Percentiles rank a stretch among this genome's conserved stretches.
phyloP scores from a whole-genome alignment of 148 eudicot species.

The Rheum nobile region DNA sequence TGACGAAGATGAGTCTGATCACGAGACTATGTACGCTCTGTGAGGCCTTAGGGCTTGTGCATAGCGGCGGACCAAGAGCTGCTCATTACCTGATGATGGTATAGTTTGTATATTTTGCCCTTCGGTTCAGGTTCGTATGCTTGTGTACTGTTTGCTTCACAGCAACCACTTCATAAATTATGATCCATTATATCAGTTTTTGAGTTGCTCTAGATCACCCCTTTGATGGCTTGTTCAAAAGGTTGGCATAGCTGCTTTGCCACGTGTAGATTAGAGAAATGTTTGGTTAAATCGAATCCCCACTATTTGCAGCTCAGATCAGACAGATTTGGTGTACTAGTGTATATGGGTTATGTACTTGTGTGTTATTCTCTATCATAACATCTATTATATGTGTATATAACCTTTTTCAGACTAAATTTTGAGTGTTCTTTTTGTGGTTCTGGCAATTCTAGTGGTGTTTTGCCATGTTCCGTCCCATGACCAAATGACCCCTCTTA shows the following conservation, averaged over 20 bases:
- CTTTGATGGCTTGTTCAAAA: not conserved
- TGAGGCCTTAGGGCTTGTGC: slow-evolving; percentile 16
- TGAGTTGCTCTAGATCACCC: not conserved
- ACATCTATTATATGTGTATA: too few relatives aligned
- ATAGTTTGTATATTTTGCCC: not conserved
- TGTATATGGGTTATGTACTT: not conserved
- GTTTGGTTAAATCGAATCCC: not conserved
- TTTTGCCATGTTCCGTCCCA: too few relatives aligned
- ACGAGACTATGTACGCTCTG: slow-evolving; percentile 66
- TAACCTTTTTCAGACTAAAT: too few relatives aligned
- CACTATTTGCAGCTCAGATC: not conserved
- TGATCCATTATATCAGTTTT: not conserved
- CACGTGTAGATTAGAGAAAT: not conserved
- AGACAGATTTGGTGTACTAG: not conserved
- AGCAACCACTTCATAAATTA: not conserved
- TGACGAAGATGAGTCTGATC: slow-evolving; percentile 62
- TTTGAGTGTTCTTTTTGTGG: too few relatives aligned
- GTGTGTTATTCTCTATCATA: too few relatives aligned
- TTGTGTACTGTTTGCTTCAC: not conserved
- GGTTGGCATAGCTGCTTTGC: slow-evolving; percentile 2
- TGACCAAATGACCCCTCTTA: too few relatives aligned
- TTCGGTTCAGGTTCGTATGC: not conserved
- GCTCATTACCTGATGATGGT: not conserved
- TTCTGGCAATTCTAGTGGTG: too few relatives aligned
- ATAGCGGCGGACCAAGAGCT: not conserved